These are phyloP conservation scores for Oldenlandia corymbosa DNA, from an alignment of 257 asterid species.

Conservation along the genomic window DNA sequence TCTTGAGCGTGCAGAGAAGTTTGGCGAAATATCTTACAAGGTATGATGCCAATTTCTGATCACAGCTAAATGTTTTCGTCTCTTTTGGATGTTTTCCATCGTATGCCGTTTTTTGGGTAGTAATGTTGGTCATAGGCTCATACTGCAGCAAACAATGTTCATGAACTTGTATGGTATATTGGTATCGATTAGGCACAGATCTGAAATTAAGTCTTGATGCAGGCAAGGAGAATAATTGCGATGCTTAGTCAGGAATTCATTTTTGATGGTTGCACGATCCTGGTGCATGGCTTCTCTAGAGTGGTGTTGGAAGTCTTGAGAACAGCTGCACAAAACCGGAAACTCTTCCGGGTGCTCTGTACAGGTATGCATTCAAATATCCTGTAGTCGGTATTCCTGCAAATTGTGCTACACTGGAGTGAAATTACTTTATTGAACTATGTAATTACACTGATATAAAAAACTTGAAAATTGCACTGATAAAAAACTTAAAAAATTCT, in stretches of 20 bases:
- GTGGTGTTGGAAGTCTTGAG: slow-evolving; percentile 76
- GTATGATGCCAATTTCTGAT: slow-evolving; percentile 27
- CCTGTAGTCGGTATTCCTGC: not conserved
- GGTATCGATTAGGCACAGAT: not conserved
- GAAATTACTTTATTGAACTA: not conserved
- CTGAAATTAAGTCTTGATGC: slow-evolving; percentile 15
- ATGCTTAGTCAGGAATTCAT: slow-evolving; percentile 90
- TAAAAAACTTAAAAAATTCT: not conserved
- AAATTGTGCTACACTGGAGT: not conserved
- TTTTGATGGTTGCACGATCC: slow-evolving; percentile 84
- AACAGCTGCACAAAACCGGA: slow-evolving; percentile 69
- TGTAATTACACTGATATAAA: not conserved
- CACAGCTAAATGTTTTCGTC: not conserved
- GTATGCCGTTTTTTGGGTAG: not conserved
- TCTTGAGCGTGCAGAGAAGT: slow-evolving; percentile 91
- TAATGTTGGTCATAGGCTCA: not conserved
- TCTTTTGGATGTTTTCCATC: not conserved
- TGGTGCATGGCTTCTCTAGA: slow-evolving; percentile 93
- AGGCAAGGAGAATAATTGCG: slow-evolving; percentile 82
- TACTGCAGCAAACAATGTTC: not conserved
- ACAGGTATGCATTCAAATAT: slow-evolving; percentile 44
- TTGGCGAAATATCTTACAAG: slow-evolving; percentile 85
- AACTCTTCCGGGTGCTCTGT: slow-evolving; percentile 74
- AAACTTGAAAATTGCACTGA: not conserved
- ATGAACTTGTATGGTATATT: not conserved